Base-by-base conservation (phyloP, 106 monocot species). In the Phalaenopsis equestris region DNA sequence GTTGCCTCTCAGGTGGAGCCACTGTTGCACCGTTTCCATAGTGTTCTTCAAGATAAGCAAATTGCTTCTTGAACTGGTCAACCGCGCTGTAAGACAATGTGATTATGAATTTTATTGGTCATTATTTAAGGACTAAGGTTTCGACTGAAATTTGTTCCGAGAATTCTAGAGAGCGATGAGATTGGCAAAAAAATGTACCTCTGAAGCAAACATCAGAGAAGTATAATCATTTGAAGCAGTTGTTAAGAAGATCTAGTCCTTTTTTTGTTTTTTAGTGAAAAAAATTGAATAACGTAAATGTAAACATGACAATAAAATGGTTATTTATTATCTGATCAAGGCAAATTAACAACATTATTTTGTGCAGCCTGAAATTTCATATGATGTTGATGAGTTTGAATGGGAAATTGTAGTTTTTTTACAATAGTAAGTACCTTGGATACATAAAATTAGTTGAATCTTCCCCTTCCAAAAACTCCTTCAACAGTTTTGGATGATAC, bases 61-160 rank as follows among this genome's bases (percentile, higher is more conserved):
- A 96, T 77, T 96, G 96, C 79, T 96, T 96, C 82, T 91, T 96
- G 70, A 96, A 96, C 55, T 96, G 96, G 80, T 96, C 96, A 70
- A 93, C 93, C 72, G 96, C 96, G 88, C 96, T 96, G 85, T n/a
- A 84, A 87, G 38, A 15, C 76, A 73, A 78, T 68, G 19, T 56
- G 14, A 81, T 38, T 58, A 39, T 19, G 23, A 43, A 43, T 37
- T 46, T 42, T 41, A 38, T 7, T 55, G 15, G 2, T 49, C 1
- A 82, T 47, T 79, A 23, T 76, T 76, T 76, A 6, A 30, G 30
- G 23, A 8, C 47, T 47, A 30, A 76, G 2, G 24, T 19, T 45
- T 45, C 74, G 45, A 43, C 43, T 42, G 15, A 4, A 74, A 70
- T 70, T 11, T 7, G 23, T 70, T 0, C 39, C 12, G 3, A 39